Conservation (phyloP, 345 rosid species). For the Mangifera indica region DNA sequence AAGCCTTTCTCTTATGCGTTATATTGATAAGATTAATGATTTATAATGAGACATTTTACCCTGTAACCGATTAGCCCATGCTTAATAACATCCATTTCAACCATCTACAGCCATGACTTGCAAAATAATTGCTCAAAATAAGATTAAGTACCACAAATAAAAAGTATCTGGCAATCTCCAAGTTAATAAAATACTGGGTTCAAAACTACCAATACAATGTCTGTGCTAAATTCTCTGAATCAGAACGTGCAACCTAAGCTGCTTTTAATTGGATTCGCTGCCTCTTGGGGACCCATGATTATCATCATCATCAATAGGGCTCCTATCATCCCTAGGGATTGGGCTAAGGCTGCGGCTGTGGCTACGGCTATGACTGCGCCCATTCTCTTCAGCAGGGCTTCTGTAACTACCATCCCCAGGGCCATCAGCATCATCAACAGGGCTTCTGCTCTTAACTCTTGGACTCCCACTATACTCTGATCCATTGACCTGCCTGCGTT, state of each 20-base stretch:
- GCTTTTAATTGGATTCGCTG: constrained; percentile 36
- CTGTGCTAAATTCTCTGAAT: neutral
- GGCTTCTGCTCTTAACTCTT: constrained; percentile 52
- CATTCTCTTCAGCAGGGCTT: constrained; percentile 60
- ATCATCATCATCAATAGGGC: constrained; percentile 46
- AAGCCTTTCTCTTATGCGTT: too few species aligned
- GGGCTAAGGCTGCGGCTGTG: constrained; percentile 33
- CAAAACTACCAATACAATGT: constrained; percentile 6
- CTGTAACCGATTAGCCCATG: too few species aligned
- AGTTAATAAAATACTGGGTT: neutral
- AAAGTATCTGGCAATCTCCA: constrained; percentile 8
- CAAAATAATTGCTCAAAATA: neutral
- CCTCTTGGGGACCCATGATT: constrained; percentile 36
- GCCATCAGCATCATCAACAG: constrained; percentile 37
- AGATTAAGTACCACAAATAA: neutral
- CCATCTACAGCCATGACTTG: too few species aligned
- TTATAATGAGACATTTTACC: too few species aligned
- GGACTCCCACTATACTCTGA: constrained; percentile 59
- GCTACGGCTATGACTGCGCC: constrained; percentile 46
- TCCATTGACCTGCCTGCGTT: constrained; percentile 38
- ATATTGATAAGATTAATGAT: too few species aligned
- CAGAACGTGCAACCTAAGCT: neutral
- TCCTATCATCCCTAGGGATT: constrained; percentile 38
- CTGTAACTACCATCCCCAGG: constrained; percentile 37
- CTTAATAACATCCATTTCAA: too few species aligned